Evolutionary conservation across 208 protist genomes (phyloP).

Genomic region (Acanthamoeba culbertsoni): DNA sequence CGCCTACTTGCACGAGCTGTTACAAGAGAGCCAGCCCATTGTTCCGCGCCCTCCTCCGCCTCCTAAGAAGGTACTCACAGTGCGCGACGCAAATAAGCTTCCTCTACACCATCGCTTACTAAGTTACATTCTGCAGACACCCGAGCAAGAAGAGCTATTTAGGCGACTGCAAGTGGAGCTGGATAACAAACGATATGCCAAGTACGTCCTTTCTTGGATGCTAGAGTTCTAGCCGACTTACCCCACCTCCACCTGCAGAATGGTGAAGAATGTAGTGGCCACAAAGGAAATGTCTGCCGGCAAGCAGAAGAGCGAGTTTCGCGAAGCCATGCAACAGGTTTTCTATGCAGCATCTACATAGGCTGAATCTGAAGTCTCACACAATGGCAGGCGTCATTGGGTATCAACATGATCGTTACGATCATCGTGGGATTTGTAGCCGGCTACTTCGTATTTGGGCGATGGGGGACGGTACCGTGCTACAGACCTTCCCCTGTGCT

Average conservation of each 20-base stretch:
- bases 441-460: constrained; percentile 41
- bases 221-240: neutral
- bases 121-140: neutral
- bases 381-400: neutral
- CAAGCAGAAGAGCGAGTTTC: constrained; percentile 29
- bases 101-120: neutral
- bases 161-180: neutral
- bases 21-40: constrained; percentile 1
- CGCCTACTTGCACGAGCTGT: neutral
- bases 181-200: neutral
- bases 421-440: constrained; percentile 22
- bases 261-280: constrained; percentile 21
- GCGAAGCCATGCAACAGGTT: neutral
- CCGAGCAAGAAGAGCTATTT: neutral
- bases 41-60: neutral
- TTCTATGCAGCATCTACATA: neutral
- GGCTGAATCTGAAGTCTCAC: neutral
- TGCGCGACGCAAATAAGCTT: neutral
- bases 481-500: no score
- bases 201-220: neutral
- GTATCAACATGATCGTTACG: constrained; percentile 32
- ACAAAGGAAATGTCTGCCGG: neutral
- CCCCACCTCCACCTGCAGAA: neutral
- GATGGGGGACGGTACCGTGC: neutral
- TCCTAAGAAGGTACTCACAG: neutral